Evolutionary conservation across 73 alveolate genomes (phyloP), one percentile per base, ranked within the genome.

Genomic region (Paramecium biaurelia): DNA sequence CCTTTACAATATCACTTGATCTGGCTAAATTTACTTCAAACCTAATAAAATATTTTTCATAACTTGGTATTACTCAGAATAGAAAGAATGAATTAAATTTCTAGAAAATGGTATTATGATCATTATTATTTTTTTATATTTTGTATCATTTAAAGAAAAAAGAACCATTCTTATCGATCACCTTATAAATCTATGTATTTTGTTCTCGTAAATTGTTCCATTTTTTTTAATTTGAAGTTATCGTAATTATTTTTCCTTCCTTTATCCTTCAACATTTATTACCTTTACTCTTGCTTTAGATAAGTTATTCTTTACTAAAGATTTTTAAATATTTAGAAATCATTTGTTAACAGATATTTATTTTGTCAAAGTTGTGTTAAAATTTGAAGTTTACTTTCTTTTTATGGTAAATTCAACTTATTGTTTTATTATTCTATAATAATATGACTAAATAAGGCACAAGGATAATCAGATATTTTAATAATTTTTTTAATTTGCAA

Each of bases 21-120:
- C 32, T 72, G 15, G 28, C 56, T 35, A 30, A 72, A 35, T 38
- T 72, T 72, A 38, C 35, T 15, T 28, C 35, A 72, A 38, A 72
- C 32, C 38, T 70, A 8, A 0, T 18, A 70, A 28, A 70, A 34
- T 35, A 35, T 11, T 72, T 34, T 35, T 72, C 38, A 14, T 32
- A 72, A 37, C 23, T 72, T 4, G 86, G 86, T 35, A 38, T 72
- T 72, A 72, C 86, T 35, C 18, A 72, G 38, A 72, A 72, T 34
- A 72, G 58, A 38, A 72, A 72, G 58, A 72, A 72, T 72, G 86
- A 72, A 72, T 15, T 72, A 34, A 72, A 72, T 37, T 34, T 72
- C 58, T 30, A 72, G 45, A 34, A 72, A 63, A 63, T 63, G 84
- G 45, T 32, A 63, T 63, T 63, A 63, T 63, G 84, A 63, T 63